phyloP scores from a whole-genome alignment of 192 early-diverging fungal genomes.

The Backusella tuberculispora region DNA sequence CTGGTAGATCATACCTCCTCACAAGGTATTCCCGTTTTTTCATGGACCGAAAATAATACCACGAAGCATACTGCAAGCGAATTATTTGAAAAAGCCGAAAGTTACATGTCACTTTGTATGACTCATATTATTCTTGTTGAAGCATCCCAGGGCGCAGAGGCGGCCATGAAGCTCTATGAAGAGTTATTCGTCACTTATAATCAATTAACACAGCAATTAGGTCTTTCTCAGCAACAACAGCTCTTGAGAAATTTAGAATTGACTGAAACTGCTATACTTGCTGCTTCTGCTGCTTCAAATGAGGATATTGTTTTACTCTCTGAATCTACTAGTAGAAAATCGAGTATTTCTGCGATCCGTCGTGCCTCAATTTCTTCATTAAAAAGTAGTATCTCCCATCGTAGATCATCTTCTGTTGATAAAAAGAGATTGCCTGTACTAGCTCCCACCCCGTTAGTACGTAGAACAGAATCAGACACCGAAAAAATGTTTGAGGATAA shows the following conservation, averaged over 20 bases:
- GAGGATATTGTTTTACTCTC: not conserved
- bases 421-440: not conserved
- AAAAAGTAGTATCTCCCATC: not conserved
- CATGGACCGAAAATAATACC: conserved; percentile 47
- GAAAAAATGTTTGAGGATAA: not conserved
- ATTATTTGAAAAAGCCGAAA: conserved; percentile 52
- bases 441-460: not conserved
- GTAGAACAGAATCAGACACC: not conserved
- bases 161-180: not conserved
- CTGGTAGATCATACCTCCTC: conserved; percentile 3
- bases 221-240: not conserved
- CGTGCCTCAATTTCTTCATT: conserved; percentile 13
- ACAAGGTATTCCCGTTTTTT: not conserved
- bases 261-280: too few relatives aligned
- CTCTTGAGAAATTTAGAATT: not conserved
- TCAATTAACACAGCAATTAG: conserved; percentile 3
- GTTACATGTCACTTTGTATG: conserved; percentile 16
- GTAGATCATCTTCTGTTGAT: conserved; percentile 3
- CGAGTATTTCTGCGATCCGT: conserved; percentile 10
- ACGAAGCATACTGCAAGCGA: conserved; percentile 51
- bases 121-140: not conserved
- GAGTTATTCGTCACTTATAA: not conserved
- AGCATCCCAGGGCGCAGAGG: conserved; percentile 49
- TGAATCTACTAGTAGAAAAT: not conserved
- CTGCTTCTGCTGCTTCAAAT: too few relatives aligned